phyloP scores from a whole-genome alignment of 768 basidiomycete genomes.

The Suillus subalutaceus region DNA sequence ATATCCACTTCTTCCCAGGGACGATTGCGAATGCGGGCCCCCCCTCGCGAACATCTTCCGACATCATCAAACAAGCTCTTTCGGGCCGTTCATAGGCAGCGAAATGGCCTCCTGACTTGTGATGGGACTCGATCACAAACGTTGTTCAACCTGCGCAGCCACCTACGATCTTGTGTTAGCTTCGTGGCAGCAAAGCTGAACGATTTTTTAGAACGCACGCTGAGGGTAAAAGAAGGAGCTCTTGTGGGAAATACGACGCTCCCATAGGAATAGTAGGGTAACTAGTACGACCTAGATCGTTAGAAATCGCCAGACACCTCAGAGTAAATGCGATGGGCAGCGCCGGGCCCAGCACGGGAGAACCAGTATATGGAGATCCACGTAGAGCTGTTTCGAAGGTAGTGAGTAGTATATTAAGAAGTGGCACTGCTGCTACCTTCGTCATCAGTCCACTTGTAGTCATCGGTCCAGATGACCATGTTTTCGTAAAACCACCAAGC shows the following conservation, averaged over 20 bases:
- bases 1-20: slow-evolving; percentile 46
- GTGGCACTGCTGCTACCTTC: slow-evolving; percentile 40
- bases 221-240: slow-evolving; percentile 59
- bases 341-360: slow-evolving; percentile 32
- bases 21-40: slow-evolving; percentile 53
- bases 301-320: slow-evolving; percentile 2
- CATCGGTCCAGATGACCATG: slow-evolving; percentile 46
- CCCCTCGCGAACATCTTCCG: slow-evolving; percentile 55
- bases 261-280: slow-evolving; percentile 49
- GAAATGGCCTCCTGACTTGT: slow-evolving; percentile 57
- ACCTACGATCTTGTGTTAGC: slow-evolving; percentile 32
- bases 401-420: neutral
- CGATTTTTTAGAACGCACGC: slow-evolving; percentile 5
- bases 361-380: slow-evolving; percentile 39
- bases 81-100: slow-evolving; percentile 53
- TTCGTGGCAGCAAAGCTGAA: neutral
- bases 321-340: slow-evolving; percentile 23
- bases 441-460: slow-evolving; percentile 55
- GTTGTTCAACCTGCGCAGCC: slow-evolving; percentile 37
- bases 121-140: slow-evolving; percentile 50
- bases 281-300: neutral
- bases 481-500: slow-evolving; percentile 52
- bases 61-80: slow-evolving; percentile 50
- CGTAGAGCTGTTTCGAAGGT: slow-evolving; percentile 30
- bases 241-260: slow-evolving; percentile 72